Conservation (phyloP, 2,329 filamentous ascomycete species). For the Tolypocladium album region DNA sequence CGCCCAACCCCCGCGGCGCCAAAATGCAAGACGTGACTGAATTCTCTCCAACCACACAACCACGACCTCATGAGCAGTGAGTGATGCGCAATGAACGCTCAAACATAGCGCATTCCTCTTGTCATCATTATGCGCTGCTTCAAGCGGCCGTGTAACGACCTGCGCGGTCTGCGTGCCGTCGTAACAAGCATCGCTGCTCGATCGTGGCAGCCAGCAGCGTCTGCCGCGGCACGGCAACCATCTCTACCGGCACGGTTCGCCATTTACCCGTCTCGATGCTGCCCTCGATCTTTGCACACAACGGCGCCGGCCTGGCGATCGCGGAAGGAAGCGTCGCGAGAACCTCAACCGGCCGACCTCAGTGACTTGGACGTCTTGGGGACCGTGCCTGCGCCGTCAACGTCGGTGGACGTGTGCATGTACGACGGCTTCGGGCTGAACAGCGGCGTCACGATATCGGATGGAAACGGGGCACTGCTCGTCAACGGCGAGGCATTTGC, state of each 20-base stretch:
- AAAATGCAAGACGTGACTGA: background rate
- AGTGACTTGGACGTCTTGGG: slow-evolving; percentile 67
- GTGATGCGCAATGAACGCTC: background rate
- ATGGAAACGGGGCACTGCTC: slow-evolving; percentile 64
- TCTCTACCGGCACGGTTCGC: background rate
- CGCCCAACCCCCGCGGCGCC: background rate
- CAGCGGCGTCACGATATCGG: slow-evolving; percentile 61
- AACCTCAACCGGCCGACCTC: slow-evolving; percentile 50
- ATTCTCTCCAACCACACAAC: background rate
- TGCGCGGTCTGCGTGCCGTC: slow-evolving; percentile 10
- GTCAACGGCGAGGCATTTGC: slow-evolving; percentile 79
- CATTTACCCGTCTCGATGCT: background rate
- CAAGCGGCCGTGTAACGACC: slow-evolving; percentile 8
- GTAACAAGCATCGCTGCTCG: slow-evolving; percentile 1
- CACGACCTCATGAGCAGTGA: background rate
- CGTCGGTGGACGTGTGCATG: slow-evolving; percentile 72
- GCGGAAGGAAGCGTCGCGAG: slow-evolving; percentile 14
- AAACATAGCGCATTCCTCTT: background rate
- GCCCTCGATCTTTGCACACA: slow-evolving; percentile 6
- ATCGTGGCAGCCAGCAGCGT: background rate
- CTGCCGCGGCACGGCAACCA: background rate
- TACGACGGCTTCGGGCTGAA: slow-evolving; percentile 78
- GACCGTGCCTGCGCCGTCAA: slow-evolving; percentile 65
- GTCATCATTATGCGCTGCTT: slow-evolving; percentile 9
- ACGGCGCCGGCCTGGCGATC: slow-evolving; percentile 4